These are phyloP conservation scores for Xylaria hypoxylon DNA, from an alignment of 2,329 filamentous ascomycete species.

Conservation along the genomic window DNA sequence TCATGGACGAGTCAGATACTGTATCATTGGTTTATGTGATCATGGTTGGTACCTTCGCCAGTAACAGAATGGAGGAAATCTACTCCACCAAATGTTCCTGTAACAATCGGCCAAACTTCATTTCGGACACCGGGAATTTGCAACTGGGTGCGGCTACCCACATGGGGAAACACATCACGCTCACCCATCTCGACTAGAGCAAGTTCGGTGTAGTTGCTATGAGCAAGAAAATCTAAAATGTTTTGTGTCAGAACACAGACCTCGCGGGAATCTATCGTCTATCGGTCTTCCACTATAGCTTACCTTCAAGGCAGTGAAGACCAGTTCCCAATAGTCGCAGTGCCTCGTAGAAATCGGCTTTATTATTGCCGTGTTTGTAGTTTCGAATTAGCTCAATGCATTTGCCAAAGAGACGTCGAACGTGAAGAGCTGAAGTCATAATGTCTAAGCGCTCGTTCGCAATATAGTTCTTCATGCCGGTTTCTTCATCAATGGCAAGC, in stretches of 20 bases:
- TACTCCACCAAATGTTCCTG: constrained; percentile 93
- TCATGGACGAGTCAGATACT: constrained; percentile 1
- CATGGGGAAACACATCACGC: constrained; percentile 84
- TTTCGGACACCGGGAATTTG: constrained; percentile 73
- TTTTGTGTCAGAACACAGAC: constrained; percentile 25
- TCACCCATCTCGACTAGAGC: constrained; percentile 89
- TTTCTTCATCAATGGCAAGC: constrained; percentile 79
- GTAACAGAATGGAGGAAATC: constrained; percentile 93
- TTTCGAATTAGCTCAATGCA: constrained; percentile 84
- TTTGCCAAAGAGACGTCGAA: constrained; percentile 77
- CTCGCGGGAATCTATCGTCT: not conserved
- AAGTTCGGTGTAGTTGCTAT: constrained; percentile 93
- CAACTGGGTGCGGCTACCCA: constrained; percentile 79
- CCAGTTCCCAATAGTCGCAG: constrained; percentile 88
- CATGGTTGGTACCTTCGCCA: constrained; percentile 63
- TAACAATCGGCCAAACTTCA: constrained; percentile 83
- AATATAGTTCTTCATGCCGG: constrained; percentile 93
- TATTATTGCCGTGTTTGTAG: constrained; percentile 73
- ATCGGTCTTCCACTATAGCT: constrained; percentile 5
- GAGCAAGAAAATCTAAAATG: constrained; percentile 80
- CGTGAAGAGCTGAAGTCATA: constrained; percentile 82
- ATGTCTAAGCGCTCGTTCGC: constrained; percentile 83
- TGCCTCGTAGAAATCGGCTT: constrained; percentile 87
- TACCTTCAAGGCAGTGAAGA: constrained; percentile 86
- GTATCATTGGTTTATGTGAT: not conserved